Base-by-base conservation (phyloP, 768 basidiomycete genomes). In the Melanogaster broomeanus region DNA sequence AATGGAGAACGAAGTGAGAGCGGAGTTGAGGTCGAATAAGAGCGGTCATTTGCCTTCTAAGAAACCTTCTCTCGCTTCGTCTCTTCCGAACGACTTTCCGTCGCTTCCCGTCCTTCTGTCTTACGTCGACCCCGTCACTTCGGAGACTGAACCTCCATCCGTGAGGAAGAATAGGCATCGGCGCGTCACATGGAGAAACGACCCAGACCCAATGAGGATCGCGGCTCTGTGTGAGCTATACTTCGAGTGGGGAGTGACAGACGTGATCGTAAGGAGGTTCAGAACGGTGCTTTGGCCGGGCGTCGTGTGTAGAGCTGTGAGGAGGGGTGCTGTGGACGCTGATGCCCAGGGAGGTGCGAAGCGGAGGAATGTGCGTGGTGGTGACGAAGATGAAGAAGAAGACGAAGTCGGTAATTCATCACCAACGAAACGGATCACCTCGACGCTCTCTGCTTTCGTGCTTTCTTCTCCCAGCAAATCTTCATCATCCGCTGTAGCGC, bases 201-300 rank as follows among this genome's bases (percentile, higher is more conserved):
- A 92, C 53, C 87, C 88, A 0, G 82, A 87, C 58, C 71, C 91
- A 1, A 79, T 78, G 15, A 82, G 80, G 48, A 79, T 95, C 15
- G 93, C 94, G 0, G 80, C 73, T 10, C 75, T 85, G 3, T 95
- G 93, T 72, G 94, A 97, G 67, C 77, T 85, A 42, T 88, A 85
- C 65, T 96, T 96, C 55, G 93, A 95, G 64, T 97, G 93, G 93
- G 93, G 93, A 0, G 85, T 90, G 44, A 85, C 78, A 59, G 87
- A 91, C 42, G 75, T 83, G 3, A 90, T 96, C 49, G 78, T 90
- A 57, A 90, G 90, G 57, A 84, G 91, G 11, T 93, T 95, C 63
- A 77, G 89, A 61, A 89, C 84, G 0, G 80, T 92, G 4, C 77
- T 94, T 16, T 97, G 93, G 88, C 83, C 83, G 15, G 82, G 85